Base-by-base conservation (phyloP, 805 yeast genomes). In the Ogataea pignaliae region DNA sequence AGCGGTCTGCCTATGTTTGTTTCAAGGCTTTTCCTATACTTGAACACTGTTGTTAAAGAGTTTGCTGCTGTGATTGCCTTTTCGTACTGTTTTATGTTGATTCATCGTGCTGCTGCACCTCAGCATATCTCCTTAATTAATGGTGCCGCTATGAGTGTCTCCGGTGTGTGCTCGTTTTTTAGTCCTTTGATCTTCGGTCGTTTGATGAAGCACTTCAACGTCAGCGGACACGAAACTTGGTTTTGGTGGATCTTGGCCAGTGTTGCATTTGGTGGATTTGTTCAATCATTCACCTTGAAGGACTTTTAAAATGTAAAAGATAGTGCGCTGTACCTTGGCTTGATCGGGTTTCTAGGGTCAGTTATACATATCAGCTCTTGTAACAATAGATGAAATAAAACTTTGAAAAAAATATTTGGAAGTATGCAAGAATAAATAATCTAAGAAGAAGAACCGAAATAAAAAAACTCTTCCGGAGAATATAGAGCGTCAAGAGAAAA, bases 111-210 rank as follows among this genome's bases (percentile, higher is more conserved):
- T 13, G 69, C 83, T 2, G 70, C 72, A 12, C 71, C 78, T 21
- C 66, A 72, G 46, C 73, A 78, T 46, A 66, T 82, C 35, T 83
- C 84, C 1, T 68, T 76, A 51, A 71, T 81, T 40, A 81, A 81
- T 53, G 81, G 83, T 11, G 69, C 78, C 14, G 70, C 81, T 2
- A 71, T 79, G 60, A 73, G 81, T 39, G 68, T 71, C 34, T 61
- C 73, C 14, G 72, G 85, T 0, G 55, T 73, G 17, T 80, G 83
- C 0, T 63, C 85, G 48, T 78, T 76, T 42, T 36, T 72, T 1
- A 83, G 78, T 2, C 87, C 87, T 0, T 57, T 81, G 12, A 34
- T 66, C 1, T 77, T 81, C 78, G 85, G 85, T 16, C 28, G 31
- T 17, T n/a, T 46, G 10, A 39, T 46, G 36, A 17, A 28, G 10